Evolutionary conservation across 1,139 yeast species (phyloP).

Genomic region (Blastobotrys proliferans): DNA sequence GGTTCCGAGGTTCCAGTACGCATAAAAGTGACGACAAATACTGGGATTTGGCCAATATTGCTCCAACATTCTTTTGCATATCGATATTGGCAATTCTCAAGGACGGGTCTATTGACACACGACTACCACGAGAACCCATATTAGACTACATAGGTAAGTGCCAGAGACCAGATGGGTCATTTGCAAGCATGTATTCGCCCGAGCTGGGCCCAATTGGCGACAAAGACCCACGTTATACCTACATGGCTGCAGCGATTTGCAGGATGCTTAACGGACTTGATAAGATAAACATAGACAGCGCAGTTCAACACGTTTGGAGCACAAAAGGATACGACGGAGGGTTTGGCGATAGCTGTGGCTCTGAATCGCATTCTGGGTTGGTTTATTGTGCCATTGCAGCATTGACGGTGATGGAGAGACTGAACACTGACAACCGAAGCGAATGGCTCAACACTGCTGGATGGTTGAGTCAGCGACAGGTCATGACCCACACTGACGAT

Average conservation of each 20-base stretch:
- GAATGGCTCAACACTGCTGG: conserved; percentile 43
- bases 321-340: conserved; percentile 63
- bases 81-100: conserved; percentile 44
- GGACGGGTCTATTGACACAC: conserved; percentile 37
- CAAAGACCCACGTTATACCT: conserved; percentile 67
- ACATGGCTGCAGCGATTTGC: conserved; percentile 66
- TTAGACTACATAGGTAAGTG: conserved; percentile 51
- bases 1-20: conserved; percentile 54
- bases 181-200: conserved; percentile 47
- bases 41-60: conserved; percentile 59
- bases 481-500: conserved; percentile 26
- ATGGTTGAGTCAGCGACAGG: conserved; percentile 66
- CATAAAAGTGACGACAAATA: conserved; percentile 31
- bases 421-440: conserved; percentile 21
- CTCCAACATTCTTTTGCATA: conserved; percentile 53
- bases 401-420: conserved; percentile 43
- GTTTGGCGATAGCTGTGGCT: conserved; percentile 43
- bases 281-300: conserved; percentile 4
- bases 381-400: conserved; percentile 82
- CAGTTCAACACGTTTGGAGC: conserved; percentile 4
- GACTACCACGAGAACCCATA: conserved; percentile 44
- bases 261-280: conserved; percentile 14
- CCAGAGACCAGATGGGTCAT: conserved; percentile 55
- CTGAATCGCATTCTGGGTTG: conserved; percentile 84
- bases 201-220: conserved; percentile 53